Conservation (phyloP, 352 stramenopile genomes). For the Phytopythium chamaehyphon region DNA sequence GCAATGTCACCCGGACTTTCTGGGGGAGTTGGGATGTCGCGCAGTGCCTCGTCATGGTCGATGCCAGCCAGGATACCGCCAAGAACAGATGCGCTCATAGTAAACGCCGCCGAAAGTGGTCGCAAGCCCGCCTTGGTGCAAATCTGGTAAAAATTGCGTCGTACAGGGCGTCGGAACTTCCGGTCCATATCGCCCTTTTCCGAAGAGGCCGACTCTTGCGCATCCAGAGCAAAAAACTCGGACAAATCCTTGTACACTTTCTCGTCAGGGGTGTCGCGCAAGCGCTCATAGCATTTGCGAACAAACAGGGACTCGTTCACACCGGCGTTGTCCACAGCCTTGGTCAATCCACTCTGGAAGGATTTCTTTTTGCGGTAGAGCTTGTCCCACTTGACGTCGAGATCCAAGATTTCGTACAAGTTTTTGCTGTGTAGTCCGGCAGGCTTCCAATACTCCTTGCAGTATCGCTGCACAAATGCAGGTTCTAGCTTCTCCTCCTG, state of each 20-base stretch:
- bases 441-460: conserved; percentile 89
- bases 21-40: conserved; percentile 70
- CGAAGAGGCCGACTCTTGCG: conserved; percentile 45
- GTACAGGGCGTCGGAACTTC: conserved; percentile 72
- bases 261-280: conserved; percentile 69
- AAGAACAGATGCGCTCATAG: conserved; percentile 82
- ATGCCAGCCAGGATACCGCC: conserved; percentile 71
- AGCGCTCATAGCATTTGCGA: conserved; percentile 75
- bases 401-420: conserved; percentile 82
- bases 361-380: conserved; percentile 76
- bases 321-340: conserved; percentile 56
- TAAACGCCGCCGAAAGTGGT: conserved; percentile 67
- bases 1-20: conserved; percentile 64
- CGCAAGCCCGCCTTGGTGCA: conserved; percentile 82
- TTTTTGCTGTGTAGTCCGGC: conserved; percentile 77
- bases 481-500: conserved; percentile 88
- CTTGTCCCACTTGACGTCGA: conserved; percentile 89
- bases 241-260: conserved; percentile 85
- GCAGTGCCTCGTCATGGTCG: conserved; percentile 60
- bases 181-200: conserved; percentile 45
- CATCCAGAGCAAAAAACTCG: conserved; percentile 81
- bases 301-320: conserved; percentile 79
- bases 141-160: conserved; percentile 88
- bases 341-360: conserved; percentile 68
- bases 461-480: conserved; percentile 87